Conservation (phyloP, 2,329 filamentous ascomycete genomes). For the Colletotrichum sp. region DNA sequence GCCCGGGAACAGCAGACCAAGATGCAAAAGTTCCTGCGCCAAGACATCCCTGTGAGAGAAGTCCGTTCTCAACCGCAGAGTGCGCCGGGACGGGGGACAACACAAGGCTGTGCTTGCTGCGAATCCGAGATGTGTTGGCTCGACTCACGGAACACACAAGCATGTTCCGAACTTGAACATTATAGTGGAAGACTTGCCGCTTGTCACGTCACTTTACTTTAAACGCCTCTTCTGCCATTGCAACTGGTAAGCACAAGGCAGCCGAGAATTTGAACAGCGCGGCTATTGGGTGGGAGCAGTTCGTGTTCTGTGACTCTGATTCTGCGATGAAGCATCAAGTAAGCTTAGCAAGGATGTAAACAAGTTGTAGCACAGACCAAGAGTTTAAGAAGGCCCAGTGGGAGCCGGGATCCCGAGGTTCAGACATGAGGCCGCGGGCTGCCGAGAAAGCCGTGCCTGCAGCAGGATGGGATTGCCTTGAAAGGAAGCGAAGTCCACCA, state of each 20-base stretch:
- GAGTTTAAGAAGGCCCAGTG: neutral
- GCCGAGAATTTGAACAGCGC: neutral
- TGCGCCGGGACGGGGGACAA: neutral
- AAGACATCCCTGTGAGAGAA: neutral
- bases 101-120: fast-evolving
- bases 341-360: neutral
- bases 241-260: neutral
- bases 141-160: neutral
- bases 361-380: neutral
- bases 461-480: neutral
- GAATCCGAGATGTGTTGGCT: neutral
- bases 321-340: neutral
- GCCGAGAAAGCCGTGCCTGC: neutral
- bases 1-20: neutral
- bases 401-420: neutral
- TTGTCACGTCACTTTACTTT: fast-evolving
- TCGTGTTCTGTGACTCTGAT: neutral
- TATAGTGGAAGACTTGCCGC: neutral
- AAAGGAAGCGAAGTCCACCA: neutral
- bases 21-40: neutral
- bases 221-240: neutral
- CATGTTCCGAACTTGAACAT: fast-evolving
- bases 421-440: neutral
- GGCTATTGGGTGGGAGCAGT: neutral
- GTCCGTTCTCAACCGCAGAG: neutral